phyloP scores from a whole-genome alignment of 495 filamentous ascomycete species.

The Penicillium parvum region DNA sequence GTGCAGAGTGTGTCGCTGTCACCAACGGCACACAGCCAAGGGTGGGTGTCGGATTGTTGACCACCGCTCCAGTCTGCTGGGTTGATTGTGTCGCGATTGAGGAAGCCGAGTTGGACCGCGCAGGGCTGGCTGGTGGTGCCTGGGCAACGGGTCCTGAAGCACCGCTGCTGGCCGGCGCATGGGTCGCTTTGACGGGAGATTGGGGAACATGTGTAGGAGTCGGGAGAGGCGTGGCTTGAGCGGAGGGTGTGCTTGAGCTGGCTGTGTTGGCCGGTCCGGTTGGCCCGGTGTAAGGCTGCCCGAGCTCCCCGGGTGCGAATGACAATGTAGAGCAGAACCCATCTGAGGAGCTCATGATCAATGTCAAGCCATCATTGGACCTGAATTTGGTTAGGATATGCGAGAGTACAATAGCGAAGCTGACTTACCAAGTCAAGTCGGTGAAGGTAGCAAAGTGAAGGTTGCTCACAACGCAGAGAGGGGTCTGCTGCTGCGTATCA shows the following conservation, averaged over 20 bases:
- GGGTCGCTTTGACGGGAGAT: constrained; percentile 49
- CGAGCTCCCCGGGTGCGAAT: constrained; percentile 80
- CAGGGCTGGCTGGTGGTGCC: constrained; percentile 65
- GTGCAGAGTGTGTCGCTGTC: constrained; percentile 60
- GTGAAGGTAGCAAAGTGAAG: constrained; percentile 96
- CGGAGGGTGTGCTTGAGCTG: constrained; percentile 43
- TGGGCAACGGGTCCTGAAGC: constrained; percentile 33
- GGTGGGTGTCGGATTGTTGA: constrained; percentile 76
- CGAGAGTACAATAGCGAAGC: background rate
- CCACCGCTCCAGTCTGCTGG: constrained; percentile 35
- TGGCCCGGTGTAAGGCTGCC: constrained; percentile 74
- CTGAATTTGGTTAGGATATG: constrained; percentile 42
- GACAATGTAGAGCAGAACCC: constrained; percentile 93
- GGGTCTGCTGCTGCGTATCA: constrained; percentile 94
- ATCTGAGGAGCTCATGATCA: constrained; percentile 95
- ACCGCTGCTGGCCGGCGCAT: constrained; percentile 37
- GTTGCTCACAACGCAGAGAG: constrained; percentile 90
- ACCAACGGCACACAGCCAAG: constrained; percentile 70
- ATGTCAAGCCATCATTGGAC: constrained; percentile 86
- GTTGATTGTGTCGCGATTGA: constrained; percentile 65
- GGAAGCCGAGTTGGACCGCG: constrained; percentile 78
- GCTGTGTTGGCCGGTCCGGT: constrained; percentile 44
- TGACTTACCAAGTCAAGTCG: constrained; percentile 82
- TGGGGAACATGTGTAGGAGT: constrained; percentile 60
- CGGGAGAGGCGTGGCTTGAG: constrained; percentile 58